phyloP scores from a whole-genome alignment of 306 rosid species.

The Cyamopsis tetragonoloba region DNA sequence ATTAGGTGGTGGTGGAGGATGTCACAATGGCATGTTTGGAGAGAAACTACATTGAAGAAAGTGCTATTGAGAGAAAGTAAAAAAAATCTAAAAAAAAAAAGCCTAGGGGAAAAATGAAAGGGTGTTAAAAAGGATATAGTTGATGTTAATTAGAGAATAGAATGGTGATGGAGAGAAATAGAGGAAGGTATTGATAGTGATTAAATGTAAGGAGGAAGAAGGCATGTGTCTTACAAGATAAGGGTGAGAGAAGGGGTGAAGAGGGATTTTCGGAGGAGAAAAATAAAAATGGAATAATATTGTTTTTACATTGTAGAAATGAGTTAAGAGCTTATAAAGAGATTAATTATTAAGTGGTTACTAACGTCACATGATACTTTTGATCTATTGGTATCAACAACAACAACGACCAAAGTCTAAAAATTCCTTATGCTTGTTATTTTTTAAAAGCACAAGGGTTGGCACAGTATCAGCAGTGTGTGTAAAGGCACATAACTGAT shows the following conservation, averaged over 20 bases:
- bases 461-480: too few relatives aligned
- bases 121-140: conserved; percentile 26
- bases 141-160: conserved; percentile 43
- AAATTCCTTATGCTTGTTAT: too few relatives aligned
- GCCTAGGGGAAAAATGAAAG: conserved; percentile 6
- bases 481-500: too few relatives aligned
- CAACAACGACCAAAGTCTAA: too few relatives aligned
- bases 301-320: background rate
- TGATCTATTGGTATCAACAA: too few relatives aligned
- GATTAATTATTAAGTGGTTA: background rate
- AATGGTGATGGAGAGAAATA: conserved; percentile 33
- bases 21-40: background rate
- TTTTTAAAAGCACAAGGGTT: too few relatives aligned
- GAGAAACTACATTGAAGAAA: background rate
- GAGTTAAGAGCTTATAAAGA: background rate
- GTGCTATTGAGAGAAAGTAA: background rate
- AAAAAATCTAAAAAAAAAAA: conserved; percentile 29
- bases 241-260: conserved; percentile 21
- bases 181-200: conserved; percentile 43
- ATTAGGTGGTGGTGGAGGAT: conserved; percentile 23
- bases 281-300: conserved; percentile 14
- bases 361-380: background rate
- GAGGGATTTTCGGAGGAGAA: conserved; percentile 34
- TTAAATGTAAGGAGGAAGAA: conserved; percentile 48
- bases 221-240: conserved; percentile 11